These are phyloP conservation scores for Talaromyces sp. DNA, from an alignment of 2,329 filamentous ascomycete species.

Conservation along the genomic window DNA sequence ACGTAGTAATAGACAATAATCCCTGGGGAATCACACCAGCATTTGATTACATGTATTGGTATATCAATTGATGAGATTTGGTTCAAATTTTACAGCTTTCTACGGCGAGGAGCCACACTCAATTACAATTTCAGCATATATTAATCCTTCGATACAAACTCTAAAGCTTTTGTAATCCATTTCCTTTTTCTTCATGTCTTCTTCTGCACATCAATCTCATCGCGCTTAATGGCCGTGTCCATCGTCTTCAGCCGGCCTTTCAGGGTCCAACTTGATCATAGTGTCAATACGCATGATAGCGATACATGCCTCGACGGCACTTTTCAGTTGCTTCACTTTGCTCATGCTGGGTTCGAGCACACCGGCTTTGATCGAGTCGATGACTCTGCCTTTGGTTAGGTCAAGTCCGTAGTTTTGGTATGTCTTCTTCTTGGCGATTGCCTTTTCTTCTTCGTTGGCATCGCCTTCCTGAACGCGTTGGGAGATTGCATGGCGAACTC, in stretches of 20 bases:
- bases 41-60: background rate
- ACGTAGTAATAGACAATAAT: background rate
- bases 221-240: slow-evolving; percentile 71
- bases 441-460: slow-evolving; percentile 73
- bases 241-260: slow-evolving; percentile 71
- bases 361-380: slow-evolving; percentile 89
- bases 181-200: background rate
- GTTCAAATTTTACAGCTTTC: background rate
- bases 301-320: slow-evolving; percentile 96
- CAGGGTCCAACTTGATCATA: slow-evolving; percentile 94
- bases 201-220: background rate
- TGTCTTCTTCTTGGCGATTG: slow-evolving; percentile 85
- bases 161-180: background rate
- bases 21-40: too few relatives aligned
- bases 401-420: slow-evolving; percentile 99
- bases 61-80: background rate
- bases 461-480: slow-evolving; percentile 88
- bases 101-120: background rate
- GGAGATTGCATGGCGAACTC: slow-evolving; percentile 87
- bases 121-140: background rate
- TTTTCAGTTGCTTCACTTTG: slow-evolving; percentile 98
- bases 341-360: slow-evolving; percentile 96
- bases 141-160: background rate
- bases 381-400: slow-evolving; percentile 79
- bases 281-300: slow-evolving; percentile 99